A percentile compares a stretch with the other conserved stretches of the same genome.
Conservation (phyloP, 78 protist species). For the Monosiga brevicollis region DNA sequence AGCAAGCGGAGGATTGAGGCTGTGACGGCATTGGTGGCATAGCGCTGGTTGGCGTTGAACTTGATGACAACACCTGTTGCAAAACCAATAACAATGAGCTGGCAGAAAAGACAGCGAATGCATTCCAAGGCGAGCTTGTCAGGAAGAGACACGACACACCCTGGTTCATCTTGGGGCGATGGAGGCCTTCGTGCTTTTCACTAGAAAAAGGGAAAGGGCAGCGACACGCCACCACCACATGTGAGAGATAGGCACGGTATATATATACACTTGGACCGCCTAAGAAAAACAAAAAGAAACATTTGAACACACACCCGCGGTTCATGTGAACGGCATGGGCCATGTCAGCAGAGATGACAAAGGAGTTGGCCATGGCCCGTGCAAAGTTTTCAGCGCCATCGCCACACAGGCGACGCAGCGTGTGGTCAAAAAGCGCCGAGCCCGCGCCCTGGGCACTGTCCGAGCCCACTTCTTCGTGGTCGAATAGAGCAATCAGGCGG, state of each 20-base stretch:
- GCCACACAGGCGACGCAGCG: not conserved
- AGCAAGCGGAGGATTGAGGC: conserved; percentile 40
- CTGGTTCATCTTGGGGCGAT: conserved; percentile 76
- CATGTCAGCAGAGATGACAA: conserved; percentile 79
- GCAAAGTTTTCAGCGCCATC: conserved; percentile 1
- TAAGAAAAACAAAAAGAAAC: not conserved
- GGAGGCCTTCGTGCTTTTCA: conserved; percentile 74
- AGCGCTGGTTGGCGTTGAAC: conserved; percentile 82
- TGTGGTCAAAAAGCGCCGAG: conserved; percentile 10
- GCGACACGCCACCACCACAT: not conserved
- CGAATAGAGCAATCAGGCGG: conserved; percentile 54
- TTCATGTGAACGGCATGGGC: conserved; percentile 96
- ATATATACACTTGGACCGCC: not conserved
- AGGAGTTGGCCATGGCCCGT: conserved; percentile 33
- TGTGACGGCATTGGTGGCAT: conserved; percentile 73
- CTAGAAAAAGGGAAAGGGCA: not conserved
- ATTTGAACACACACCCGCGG: not conserved
- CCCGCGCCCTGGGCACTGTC: conserved; percentile 46
- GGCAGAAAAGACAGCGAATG: no score
- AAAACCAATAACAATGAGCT: no score
- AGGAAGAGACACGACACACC: no score
- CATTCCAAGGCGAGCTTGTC: no score
- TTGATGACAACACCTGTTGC: conserved; percentile 88
- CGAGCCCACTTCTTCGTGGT: conserved; percentile 84
- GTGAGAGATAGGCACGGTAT: not conserved